Evolutionary conservation across 345 rosid genomes (phyloP).

Genomic region (Salix arbutifolia): DNA sequence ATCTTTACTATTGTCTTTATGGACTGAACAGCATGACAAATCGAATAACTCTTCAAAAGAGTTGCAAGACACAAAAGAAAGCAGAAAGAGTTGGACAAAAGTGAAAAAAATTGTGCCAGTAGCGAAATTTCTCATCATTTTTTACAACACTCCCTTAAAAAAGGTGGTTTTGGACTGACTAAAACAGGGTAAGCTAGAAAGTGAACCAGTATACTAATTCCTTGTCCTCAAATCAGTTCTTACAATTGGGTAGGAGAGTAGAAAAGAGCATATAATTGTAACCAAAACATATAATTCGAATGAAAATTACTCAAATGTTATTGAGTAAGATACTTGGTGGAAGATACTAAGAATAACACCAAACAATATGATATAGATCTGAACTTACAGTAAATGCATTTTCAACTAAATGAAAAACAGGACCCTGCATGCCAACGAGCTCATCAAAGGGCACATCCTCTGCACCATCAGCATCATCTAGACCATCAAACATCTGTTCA

Average conservation of each 20-base stretch:
- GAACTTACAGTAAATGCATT: constrained; percentile 94
- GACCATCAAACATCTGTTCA: constrained; percentile 98
- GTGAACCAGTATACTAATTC: neutral
- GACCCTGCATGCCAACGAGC: constrained; percentile 99
- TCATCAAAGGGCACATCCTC: constrained; percentile 99
- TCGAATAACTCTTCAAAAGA: neutral
- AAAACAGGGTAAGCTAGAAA: neutral
- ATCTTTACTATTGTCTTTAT: neutral
- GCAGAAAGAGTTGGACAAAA: neutral
- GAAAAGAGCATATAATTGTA: neutral
- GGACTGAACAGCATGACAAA: neutral
- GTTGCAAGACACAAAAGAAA: neutral
- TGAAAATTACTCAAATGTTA: neutral
- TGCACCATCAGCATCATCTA: constrained; percentile 99
- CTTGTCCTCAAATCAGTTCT: neutral
- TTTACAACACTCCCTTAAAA: neutral
- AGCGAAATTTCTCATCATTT: neutral
- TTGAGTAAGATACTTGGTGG: neutral
- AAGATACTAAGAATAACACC: constrained; percentile 4
- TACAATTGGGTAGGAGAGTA: neutral
- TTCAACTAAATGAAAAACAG: constrained; percentile 98
- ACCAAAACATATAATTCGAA: neutral
- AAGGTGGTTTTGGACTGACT: neutral
- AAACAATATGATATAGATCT: neutral
- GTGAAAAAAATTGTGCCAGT: neutral